phyloP scores from a whole-genome alignment of 1,284 basidiomycete species.

The Melampsora medusae region DNA sequence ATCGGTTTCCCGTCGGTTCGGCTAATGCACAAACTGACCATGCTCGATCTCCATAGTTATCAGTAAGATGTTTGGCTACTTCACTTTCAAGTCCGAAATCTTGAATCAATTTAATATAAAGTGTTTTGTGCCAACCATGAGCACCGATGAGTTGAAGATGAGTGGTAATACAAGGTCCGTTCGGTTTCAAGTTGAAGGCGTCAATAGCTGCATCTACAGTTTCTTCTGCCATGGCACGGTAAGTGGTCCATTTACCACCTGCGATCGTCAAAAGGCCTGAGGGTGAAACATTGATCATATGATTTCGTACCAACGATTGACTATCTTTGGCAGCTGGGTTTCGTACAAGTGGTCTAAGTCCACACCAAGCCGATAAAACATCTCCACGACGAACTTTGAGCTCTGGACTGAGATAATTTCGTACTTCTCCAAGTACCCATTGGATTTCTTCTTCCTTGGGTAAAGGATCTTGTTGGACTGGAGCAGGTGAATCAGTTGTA shows the following conservation, averaged over 20 bases:
- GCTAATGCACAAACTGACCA: conserved; percentile 88
- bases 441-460: conserved; percentile 91
- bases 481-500: conserved; percentile 83
- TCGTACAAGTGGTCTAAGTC: conserved; percentile 81
- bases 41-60: conserved; percentile 91
- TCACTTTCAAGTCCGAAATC: conserved; percentile 79
- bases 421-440: conserved; percentile 90
- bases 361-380: conserved; percentile 92
- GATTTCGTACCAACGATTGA: conserved; percentile 85
- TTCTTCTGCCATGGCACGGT: conserved; percentile 92
- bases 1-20: conserved; percentile 71
- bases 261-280: conserved; percentile 89
- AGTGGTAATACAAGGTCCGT: conserved; percentile 69
- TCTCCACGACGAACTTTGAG: conserved; percentile 93
- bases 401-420: conserved; percentile 83
- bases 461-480: conserved; percentile 73
- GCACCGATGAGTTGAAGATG: conserved; percentile 82
- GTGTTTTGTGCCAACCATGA: conserved; percentile 89
- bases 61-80: conserved; percentile 87
- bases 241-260: conserved; percentile 99
- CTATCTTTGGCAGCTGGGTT: conserved; percentile 79
- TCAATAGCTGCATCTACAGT: conserved; percentile 84
- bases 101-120: conserved; percentile 96
- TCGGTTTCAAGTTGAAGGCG: conserved; percentile 68
- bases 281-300: conserved; percentile 81